Evolutionary conservation across 192 early-diverging fungal species (phyloP), one percentile per base, ranked within the genome.

Genomic region (Thamnidium elegans): DNA sequence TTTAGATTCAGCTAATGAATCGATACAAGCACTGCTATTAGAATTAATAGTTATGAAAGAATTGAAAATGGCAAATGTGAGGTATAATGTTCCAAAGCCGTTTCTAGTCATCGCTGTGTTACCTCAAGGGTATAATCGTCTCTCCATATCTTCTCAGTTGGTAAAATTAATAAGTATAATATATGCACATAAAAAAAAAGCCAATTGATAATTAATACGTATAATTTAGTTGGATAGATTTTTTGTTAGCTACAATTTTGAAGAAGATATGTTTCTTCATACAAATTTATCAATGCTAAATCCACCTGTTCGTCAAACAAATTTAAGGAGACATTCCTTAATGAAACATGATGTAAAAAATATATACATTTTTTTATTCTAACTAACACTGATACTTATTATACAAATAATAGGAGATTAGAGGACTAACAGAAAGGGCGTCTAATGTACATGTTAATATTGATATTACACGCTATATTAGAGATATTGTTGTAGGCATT

Each of bases 401-500:
- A 10, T 21, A n/a, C 7, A 23, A 21, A 42, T 8, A 45, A 10
- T 74, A 82, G 80, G 83, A 84, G 51, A 73, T 81, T 59, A 75
- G 82, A 47, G 69, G 77, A 4, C 63, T 85, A 5, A 66, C 72
- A 19, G 72, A 72, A 58, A 46, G 70, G 10, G 74, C 80, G 36
- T 70, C 67, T 30, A 62, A 46, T 17, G 78, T 85, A 9, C 67
- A 74, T n/a, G 63, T 85, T 7, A 73, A 79, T 60, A 80, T 73
- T 44, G 83, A 85, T 32, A 78, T 85, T 47, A 75, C 67, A 39
- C 46, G 81, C 9, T 85, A 85, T 42, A 82, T 85, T 50, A 70
- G 83, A 10, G 83, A 85, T 74, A 76, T 85, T 44, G 73, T 85
- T 32, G 81, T 85, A n/a, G 83, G 72, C 23, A 59, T 85, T 48